Conservation (phyloP, 2,329 filamentous ascomycete genomes). For the Penicillium sp. region DNA sequence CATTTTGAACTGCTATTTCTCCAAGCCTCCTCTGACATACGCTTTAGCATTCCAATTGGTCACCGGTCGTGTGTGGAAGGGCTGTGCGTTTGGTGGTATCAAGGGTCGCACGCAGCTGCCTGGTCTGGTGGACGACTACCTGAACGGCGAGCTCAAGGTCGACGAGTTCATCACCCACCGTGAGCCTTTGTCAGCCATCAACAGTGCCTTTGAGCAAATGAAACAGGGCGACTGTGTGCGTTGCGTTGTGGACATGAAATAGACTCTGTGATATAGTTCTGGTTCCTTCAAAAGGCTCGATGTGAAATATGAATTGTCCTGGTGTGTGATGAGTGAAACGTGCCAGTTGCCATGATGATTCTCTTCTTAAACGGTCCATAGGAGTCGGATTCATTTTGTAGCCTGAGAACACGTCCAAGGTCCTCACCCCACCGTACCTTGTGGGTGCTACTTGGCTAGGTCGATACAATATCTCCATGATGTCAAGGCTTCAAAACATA, state of each 20-base stretch:
- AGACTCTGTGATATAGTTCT: constrained; percentile 7
- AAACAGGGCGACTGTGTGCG: constrained; percentile 95
- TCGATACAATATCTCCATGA: no score
- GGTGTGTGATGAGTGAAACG: constrained; percentile 3
- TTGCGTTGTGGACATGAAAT: constrained; percentile 69
- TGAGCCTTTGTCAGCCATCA: constrained; percentile 75
- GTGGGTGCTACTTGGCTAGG: no score
- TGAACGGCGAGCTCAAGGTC: constrained; percentile 85
- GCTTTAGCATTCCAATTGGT: constrained; percentile 88
- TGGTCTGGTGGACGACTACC: constrained; percentile 80
- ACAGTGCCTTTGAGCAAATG: constrained; percentile 87
- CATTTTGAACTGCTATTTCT: no score
- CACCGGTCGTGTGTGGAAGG: constrained; percentile 95
- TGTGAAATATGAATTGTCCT: constrained; percentile 23
- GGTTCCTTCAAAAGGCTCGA: constrained; percentile 15
- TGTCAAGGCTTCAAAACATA: no score
- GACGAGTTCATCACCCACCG: constrained; percentile 99
- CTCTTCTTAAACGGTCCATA: not conserved
- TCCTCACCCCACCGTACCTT: constrained; percentile 18
- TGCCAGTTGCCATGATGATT: not conserved
- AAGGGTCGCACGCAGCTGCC: constrained; percentile 93
- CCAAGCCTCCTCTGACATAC: not conserved
- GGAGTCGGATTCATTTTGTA: constrained; percentile 11
- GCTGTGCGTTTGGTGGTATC: constrained; percentile 95
- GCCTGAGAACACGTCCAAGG: constrained; percentile 11